These are phyloP conservation scores for Petunia hybrid DNA, from an alignment of 305 asterid species.

Conservation along the genomic window DNA sequence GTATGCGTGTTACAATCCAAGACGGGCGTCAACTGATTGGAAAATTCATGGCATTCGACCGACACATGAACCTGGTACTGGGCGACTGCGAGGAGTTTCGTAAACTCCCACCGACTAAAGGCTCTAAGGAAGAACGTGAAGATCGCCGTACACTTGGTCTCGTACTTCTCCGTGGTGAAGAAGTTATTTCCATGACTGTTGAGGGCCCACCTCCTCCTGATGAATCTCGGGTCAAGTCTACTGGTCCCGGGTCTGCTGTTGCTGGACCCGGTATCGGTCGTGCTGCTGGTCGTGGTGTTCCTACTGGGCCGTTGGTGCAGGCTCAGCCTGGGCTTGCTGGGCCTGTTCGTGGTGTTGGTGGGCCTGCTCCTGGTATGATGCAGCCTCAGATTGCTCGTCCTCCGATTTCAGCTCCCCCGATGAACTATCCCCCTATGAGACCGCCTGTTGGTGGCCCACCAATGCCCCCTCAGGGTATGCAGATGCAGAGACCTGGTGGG, in stretches of 20 bases:
- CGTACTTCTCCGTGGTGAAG: slow-evolving; percentile 90
- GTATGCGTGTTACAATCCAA: slow-evolving; percentile 92
- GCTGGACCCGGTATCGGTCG: slow-evolving; percentile 91
- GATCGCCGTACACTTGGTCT: slow-evolving; percentile 95
- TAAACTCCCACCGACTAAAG: slow-evolving; percentile 82
- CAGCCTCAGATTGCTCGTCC: slow-evolving; percentile 92
- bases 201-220: slow-evolving; percentile 98
- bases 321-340: slow-evolving; percentile 93
- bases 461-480: slow-evolving; percentile 41
- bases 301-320: slow-evolving; percentile 64
- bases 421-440: slow-evolving; percentile 66
- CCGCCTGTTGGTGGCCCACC: slow-evolving; percentile 83
- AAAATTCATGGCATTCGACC: slow-evolving; percentile 95
- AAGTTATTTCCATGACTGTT: slow-evolving; percentile 88
- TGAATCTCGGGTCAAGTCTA: slow-evolving; percentile 72
- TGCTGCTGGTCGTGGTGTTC: slow-evolving; percentile 88
- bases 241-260: slow-evolving; percentile 54
- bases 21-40: slow-evolving; percentile 93
- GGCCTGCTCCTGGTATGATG: slow-evolving; percentile 97
- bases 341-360: slow-evolving; percentile 88
- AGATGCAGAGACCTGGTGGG: slow-evolving; percentile 53
- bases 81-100: slow-evolving; percentile 98
- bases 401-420: slow-evolving; percentile 50
- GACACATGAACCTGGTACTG: slow-evolving; percentile 93
- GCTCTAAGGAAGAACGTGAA: slow-evolving; percentile 86